Conservation (phyloP, 352 stramenopile species). For the Phytophthora citrophthora region DNA sequence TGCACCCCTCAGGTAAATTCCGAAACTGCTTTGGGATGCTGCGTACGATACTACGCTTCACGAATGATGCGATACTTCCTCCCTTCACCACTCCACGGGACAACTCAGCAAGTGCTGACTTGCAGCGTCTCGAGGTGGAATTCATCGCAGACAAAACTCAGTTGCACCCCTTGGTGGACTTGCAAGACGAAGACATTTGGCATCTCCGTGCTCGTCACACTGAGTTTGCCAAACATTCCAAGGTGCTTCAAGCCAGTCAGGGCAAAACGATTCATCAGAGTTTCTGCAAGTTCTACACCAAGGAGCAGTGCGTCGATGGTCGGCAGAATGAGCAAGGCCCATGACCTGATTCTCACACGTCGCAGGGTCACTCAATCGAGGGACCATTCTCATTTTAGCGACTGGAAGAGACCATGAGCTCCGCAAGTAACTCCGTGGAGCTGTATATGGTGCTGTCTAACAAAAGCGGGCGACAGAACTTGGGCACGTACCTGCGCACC, state of each 20-base stretch:
- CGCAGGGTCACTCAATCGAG: slow-evolving; percentile 32
- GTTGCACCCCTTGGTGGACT: slow-evolving; percentile 19
- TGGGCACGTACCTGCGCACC: slow-evolving; percentile 81
- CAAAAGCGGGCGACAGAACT: slow-evolving; percentile 72
- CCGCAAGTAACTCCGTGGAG: slow-evolving; percentile 28
- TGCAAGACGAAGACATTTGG: slow-evolving; percentile 27
- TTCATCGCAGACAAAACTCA: slow-evolving; percentile 30
- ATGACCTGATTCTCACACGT: slow-evolving; percentile 38
- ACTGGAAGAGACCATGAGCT: slow-evolving; percentile 29
- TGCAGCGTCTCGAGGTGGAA: slow-evolving; percentile 47
- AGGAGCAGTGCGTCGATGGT: slow-evolving; percentile 55
- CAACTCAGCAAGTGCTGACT: slow-evolving; percentile 13
- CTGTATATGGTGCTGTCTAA: slow-evolving; percentile 83
- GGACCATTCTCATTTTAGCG: slow-evolving; percentile 6
- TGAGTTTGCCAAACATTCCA: slow-evolving; percentile 60
- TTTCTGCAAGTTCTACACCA: slow-evolving; percentile 74
- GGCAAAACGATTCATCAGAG: slow-evolving; percentile 46
- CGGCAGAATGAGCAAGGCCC: slow-evolving; percentile 30
- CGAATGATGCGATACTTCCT: slow-evolving; percentile 51
- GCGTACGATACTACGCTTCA: slow-evolving; percentile 60
- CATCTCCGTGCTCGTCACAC: slow-evolving; percentile 16
- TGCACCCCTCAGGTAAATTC: slow-evolving; percentile 49
- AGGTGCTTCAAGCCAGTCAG: slow-evolving; percentile 58
- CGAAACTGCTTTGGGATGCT: slow-evolving; percentile 72
- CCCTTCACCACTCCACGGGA: slow-evolving; percentile 7